Conservation (phyloP, 1,284 basidiomycete species). For the Fomitopsis betulina region DNA sequence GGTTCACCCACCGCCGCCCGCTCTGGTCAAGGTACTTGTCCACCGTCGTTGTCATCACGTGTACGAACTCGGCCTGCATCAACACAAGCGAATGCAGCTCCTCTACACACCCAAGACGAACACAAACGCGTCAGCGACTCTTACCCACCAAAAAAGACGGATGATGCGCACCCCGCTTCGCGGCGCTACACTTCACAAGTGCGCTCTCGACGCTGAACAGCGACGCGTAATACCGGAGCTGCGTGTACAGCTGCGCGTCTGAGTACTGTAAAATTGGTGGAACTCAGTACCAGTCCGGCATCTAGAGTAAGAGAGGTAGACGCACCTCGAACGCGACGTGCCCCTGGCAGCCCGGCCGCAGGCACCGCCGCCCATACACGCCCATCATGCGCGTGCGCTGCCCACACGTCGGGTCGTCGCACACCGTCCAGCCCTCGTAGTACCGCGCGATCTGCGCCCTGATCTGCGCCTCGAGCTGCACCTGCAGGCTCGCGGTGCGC, state of each 20-base stretch:
- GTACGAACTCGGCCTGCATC: constrained; percentile 49
- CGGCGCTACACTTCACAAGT: constrained; percentile 43
- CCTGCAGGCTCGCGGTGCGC: constrained; percentile 58
- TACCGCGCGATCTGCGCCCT: constrained; percentile 75
- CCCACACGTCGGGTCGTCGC: constrained; percentile 84
- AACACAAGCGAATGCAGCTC: constrained; percentile 46
- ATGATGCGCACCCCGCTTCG: constrained; percentile 40
- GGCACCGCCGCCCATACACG: constrained; percentile 83
- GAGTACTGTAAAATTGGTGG: constrained; percentile 59
- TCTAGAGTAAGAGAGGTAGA: constrained; percentile 4
- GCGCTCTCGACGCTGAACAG: constrained; percentile 77
- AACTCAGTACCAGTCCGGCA: background rate
- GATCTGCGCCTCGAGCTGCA: constrained; percentile 87
- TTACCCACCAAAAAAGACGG: background rate
- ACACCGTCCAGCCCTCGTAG: constrained; percentile 88
- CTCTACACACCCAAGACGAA: constrained; percentile 34
- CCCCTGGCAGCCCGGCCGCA: constrained; percentile 66
- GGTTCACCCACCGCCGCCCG: constrained; percentile 83
- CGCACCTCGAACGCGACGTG: constrained; percentile 72
- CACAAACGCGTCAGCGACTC: background rate
- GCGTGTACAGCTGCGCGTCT: constrained; percentile 81
- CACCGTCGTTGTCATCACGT: constrained; percentile 51
- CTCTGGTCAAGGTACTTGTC: constrained; percentile 80
- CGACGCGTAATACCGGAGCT: constrained; percentile 76
- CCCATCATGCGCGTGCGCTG: constrained; percentile 87